phyloP scores from a whole-genome alignment of 345 rosid genomes.

The Corchorus capsularis region DNA sequence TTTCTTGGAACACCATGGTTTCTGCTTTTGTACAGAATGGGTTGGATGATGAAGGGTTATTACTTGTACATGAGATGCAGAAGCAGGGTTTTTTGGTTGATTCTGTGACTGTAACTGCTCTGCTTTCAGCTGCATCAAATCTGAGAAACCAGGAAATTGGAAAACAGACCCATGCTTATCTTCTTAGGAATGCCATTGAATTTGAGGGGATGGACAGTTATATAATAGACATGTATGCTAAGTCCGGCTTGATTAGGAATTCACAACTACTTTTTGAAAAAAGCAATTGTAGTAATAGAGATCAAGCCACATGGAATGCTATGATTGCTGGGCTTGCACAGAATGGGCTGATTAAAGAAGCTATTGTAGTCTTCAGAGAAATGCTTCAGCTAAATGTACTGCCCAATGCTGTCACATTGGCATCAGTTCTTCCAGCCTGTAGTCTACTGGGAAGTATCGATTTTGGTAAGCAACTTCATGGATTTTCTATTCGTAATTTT shows the following conservation, averaged over 20 bases:
- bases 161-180: conserved; percentile 80
- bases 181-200: conserved; percentile 61
- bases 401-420: conserved; percentile 77
- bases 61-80: conserved; percentile 86
- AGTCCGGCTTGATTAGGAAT: conserved; percentile 64
- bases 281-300: conserved; percentile 36
- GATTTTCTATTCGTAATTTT: conserved; percentile 60
- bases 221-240: conserved; percentile 86
- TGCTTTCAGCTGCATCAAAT: conserved; percentile 91
- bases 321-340: conserved; percentile 85
- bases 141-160: conserved; percentile 65
- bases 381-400: conserved; percentile 61
- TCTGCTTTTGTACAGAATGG: conserved; percentile 85
- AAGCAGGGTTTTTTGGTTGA: conserved; percentile 64
- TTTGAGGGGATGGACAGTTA: conserved; percentile 83
- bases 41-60: conserved; percentile 79
- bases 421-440: conserved; percentile 83
- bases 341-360: conserved; percentile 61
- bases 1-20: conserved; percentile 88
- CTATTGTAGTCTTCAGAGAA: conserved; percentile 48
- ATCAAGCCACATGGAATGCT: conserved; percentile 91
- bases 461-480: conserved; percentile 81
- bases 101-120: conserved; percentile 69
- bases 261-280: conserved; percentile 51
- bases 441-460: conserved; percentile 58